Percentiles rank a stretch among this genome's conserved stretches.
Evolutionary conservation across 257 asterid species (phyloP).

Genomic region (Scutellaria minor): DNA sequence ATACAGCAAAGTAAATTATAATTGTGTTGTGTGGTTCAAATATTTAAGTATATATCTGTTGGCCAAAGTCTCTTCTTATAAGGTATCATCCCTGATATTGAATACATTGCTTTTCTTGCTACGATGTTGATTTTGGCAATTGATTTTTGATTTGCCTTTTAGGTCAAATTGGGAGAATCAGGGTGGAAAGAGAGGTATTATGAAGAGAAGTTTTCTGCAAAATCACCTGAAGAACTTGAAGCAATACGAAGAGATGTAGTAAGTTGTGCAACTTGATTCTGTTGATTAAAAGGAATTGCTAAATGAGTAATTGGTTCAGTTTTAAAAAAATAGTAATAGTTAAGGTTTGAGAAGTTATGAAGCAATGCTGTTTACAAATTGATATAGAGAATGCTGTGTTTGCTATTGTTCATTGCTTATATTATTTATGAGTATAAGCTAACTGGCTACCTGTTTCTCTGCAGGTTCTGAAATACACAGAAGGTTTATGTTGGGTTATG

Average conservation of each 20-base stretch:
- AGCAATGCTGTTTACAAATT: neutral
- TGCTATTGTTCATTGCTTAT: slow-evolving; percentile 17
- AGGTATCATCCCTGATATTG: neutral
- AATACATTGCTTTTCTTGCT: slow-evolving; percentile 17
- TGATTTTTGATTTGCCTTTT: slow-evolving; percentile 34
- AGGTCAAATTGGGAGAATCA: slow-evolving; percentile 85
- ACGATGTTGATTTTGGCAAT: slow-evolving; percentile 20
- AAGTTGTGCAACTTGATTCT: slow-evolving; percentile 51
- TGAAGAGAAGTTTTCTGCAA: slow-evolving; percentile 78
- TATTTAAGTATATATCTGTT: neutral
- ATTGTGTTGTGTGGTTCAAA: neutral
- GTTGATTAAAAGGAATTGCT: slow-evolving; percentile 22
- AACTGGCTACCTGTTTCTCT: slow-evolving; percentile 29
- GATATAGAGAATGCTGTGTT: slow-evolving; percentile 13
- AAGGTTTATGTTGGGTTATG: slow-evolving; percentile 99
- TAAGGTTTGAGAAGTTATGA: slow-evolving; percentile 17
- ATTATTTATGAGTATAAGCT: slow-evolving; percentile 12
- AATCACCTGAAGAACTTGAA: slow-evolving; percentile 84
- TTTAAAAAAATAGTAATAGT: neutral
- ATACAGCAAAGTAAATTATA: neutral
- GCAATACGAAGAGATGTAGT: slow-evolving; percentile 86
- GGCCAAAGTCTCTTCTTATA: neutral
- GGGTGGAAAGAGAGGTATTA: slow-evolving; percentile 99
- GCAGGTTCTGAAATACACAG: slow-evolving; percentile 86
- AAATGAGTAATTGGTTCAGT: slow-evolving; percentile 8